Evolutionary conservation across 2,329 filamentous ascomycete genomes (phyloP).

Genomic region (Verticillium nubilum): DNA sequence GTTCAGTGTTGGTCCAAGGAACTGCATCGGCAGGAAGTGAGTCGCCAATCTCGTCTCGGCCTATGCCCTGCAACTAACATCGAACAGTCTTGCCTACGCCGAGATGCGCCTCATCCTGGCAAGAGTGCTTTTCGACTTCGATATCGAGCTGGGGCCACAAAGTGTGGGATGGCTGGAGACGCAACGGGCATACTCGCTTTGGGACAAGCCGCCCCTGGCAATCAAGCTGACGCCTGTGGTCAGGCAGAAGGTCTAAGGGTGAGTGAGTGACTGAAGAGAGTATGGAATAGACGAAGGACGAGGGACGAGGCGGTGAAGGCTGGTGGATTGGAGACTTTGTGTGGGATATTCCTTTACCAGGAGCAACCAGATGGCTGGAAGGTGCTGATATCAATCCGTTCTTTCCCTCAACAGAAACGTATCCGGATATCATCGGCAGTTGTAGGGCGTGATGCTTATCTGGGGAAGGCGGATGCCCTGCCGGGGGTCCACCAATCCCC

Average conservation of each 20-base stretch:
- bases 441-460: not conserved
- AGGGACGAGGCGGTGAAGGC: no score
- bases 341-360: no score
- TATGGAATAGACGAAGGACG: no score
- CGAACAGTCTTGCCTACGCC: conserved; percentile 32
- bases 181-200: conserved; percentile 31
- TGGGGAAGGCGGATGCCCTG: no score
- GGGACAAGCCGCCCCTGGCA: conserved; percentile 17
- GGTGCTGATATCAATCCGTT: not conserved
- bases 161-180: conserved; percentile 27
- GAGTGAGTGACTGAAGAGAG: no score
- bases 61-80: not conserved
- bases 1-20: conserved; percentile 41
- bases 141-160: conserved; percentile 29
- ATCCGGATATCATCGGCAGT: not conserved
- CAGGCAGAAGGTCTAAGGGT: not conserved
- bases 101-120: conserved; percentile 43
- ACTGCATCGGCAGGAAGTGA: conserved; percentile 45
- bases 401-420: not conserved
- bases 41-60: conserved; percentile 14
- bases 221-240: conserved; percentile 2
- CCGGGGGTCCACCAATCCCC: not conserved
- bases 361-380: no score
- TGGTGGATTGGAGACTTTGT: no score
- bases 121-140: conserved; percentile 38